phyloP scores from a whole-genome alignment of 148 eudicot genomes.

The Vaccinium macrocarpon region DNA sequence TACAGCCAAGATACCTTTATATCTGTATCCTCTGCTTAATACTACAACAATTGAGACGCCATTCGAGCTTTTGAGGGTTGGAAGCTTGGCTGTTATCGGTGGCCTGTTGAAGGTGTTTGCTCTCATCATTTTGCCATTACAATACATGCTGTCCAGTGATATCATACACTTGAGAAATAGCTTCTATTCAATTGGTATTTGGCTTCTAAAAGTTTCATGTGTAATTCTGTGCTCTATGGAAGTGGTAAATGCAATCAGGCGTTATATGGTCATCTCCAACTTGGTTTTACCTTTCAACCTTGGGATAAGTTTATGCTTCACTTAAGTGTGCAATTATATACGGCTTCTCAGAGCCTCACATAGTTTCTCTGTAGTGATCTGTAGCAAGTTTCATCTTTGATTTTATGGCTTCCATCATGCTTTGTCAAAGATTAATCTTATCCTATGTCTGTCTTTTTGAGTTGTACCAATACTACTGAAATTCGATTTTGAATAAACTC shows the following conservation, averaged over 20 bases:
- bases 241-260: not conserved
- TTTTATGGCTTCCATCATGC: not conserved
- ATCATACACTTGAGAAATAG: not conserved
- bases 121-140: not conserved
- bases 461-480: not conserved
- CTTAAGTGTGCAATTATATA: no score
- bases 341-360: not conserved
- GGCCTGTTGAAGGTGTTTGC: constrained; percentile 25
- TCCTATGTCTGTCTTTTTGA: not conserved
- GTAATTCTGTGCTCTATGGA: not conserved
- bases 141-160: not conserved
- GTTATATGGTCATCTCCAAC: not conserved
- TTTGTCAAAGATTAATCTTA: not conserved
- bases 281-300: not conserved
- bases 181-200: not conserved
- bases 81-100: constrained; percentile 27
- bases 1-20: constrained; percentile 20
- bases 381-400: not conserved
- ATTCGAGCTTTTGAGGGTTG: constrained; percentile 25
- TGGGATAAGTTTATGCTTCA: no score
- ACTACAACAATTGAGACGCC: constrained; percentile 8
- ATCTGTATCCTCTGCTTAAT: constrained; percentile 23
- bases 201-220: no score
- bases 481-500: not conserved
- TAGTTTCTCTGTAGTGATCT: not conserved